phyloP scores from a whole-genome alignment of 2,329 filamentous ascomycete species.

The Colletotrichum gloeosporioides region DNA sequence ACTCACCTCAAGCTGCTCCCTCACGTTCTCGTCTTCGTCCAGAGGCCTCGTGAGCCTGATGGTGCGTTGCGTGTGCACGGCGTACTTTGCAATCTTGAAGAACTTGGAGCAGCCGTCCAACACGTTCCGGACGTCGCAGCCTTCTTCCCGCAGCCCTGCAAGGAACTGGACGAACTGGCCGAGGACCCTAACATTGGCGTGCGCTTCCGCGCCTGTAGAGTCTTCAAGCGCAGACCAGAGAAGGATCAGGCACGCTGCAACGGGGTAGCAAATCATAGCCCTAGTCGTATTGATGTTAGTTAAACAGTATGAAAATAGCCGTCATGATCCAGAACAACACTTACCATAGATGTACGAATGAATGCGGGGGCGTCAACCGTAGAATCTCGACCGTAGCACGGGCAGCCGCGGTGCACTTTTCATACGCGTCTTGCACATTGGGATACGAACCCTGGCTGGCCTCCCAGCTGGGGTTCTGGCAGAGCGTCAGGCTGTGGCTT shows the following conservation, averaged over 20 bases:
- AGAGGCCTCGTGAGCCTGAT: background rate
- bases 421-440: background rate
- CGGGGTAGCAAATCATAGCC: constrained; percentile 3
- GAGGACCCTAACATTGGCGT: background rate
- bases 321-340: background rate
- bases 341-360: constrained; percentile 6
- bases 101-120: constrained; percentile 13
- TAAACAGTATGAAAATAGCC: background rate
- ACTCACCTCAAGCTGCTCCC: constrained; percentile 10
- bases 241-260: constrained; percentile 3
- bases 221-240: constrained; percentile 13
- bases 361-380: background rate
- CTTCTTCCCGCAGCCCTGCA: constrained; percentile 4
- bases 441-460: background rate
- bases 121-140: background rate
- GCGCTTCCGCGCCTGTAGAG: background rate
- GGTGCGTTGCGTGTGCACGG: background rate
- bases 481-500: background rate
- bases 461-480: background rate
- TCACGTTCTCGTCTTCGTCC: constrained; percentile 3
- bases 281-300: background rate
- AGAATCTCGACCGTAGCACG: constrained; percentile 3
- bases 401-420: constrained; percentile 1
- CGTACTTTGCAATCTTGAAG: constrained; percentile 14
- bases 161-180: constrained; percentile 12